phyloP scores from a whole-genome alignment of 208 protist genomes.

The Novymonas esmeraldas region DNA sequence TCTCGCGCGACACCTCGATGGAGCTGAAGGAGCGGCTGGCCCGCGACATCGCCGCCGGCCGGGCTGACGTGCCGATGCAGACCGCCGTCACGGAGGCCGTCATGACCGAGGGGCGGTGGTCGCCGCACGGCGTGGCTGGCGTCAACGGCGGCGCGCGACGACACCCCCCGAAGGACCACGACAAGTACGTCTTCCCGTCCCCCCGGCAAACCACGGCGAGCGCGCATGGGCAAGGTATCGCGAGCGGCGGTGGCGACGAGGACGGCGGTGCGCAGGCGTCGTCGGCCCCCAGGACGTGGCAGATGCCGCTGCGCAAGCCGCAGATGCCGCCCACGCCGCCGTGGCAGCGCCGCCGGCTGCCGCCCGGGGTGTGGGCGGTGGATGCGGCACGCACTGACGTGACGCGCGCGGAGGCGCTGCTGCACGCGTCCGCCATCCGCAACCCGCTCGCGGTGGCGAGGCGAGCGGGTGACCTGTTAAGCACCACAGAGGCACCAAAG shows the following conservation, averaged over 20 bases:
- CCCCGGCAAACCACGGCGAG: background rate
- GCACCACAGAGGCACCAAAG: background rate
- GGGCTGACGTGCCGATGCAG: constrained; percentile 33
- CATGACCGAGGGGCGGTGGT: background rate
- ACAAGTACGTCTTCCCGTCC: background rate
- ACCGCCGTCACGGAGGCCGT: constrained; percentile 32
- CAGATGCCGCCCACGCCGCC: constrained; percentile 8
- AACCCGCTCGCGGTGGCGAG: constrained; percentile 8
- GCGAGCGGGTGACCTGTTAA: background rate
- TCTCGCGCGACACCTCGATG: constrained; percentile 16
- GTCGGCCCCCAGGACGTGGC: background rate
- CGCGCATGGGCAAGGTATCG: background rate
- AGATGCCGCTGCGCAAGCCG: constrained; percentile 7
- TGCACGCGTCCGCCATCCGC: constrained; percentile 10
- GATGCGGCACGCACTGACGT: background rate
- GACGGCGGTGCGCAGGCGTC: background rate
- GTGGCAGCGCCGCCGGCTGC: constrained; percentile 7
- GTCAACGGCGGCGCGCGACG: background rate
- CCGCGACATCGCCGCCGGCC: constrained; percentile 13
- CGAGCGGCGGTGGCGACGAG: no score
- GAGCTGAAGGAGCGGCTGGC: constrained; percentile 16
- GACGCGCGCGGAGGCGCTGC: background rate
- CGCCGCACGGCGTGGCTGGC: background rate
- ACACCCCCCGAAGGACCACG: background rate
- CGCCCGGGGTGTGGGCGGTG: constrained; percentile 7